Evolutionary conservation across 768 basidiomycete species (phyloP).

Genomic region (Dendrothele bispora): DNA sequence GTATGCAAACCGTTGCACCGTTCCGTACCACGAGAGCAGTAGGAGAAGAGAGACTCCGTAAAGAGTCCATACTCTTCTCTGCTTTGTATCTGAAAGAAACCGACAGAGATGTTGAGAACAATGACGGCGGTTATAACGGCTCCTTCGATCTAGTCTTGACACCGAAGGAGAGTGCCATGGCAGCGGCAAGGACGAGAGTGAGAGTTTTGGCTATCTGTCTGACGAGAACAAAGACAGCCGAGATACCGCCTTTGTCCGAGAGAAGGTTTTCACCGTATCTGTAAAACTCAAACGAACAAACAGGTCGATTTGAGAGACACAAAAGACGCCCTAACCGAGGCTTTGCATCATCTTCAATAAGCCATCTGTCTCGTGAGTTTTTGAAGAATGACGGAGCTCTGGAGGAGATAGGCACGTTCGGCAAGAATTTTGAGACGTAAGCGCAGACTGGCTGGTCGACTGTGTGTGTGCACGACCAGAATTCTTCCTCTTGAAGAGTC

Average conservation of each 20-base stretch:
- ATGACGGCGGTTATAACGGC: constrained; percentile 49
- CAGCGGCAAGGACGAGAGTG: constrained; percentile 26
- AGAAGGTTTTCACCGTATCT: constrained; percentile 33
- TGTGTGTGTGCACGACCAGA: background rate
- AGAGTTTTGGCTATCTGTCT: constrained; percentile 44
- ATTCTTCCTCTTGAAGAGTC: background rate
- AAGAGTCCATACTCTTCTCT: constrained; percentile 51
- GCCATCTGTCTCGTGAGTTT: background rate
- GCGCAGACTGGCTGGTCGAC: background rate
- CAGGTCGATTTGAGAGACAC: background rate
- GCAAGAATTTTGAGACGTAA: background rate
- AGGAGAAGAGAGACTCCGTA: constrained; percentile 47
- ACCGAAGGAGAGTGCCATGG: constrained; percentile 53
- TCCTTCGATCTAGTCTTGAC: constrained; percentile 55
- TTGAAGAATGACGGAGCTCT: background rate
- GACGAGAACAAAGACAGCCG: constrained; percentile 31
- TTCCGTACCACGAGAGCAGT: constrained; percentile 27
- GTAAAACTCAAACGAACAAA: background rate
- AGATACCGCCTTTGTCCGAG: constrained; percentile 32
- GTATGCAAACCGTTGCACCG: constrained; percentile 13
- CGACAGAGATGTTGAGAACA: constrained; percentile 39
- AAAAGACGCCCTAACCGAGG: background rate
- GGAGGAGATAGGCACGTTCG: constrained; percentile 1
- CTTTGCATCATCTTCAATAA: background rate
- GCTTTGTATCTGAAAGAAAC: constrained; percentile 46